These are phyloP conservation scores for Laetiporus sulphureus DNA, from an alignment of 1,284 basidiomycete species.

Conservation along the genomic window DNA sequence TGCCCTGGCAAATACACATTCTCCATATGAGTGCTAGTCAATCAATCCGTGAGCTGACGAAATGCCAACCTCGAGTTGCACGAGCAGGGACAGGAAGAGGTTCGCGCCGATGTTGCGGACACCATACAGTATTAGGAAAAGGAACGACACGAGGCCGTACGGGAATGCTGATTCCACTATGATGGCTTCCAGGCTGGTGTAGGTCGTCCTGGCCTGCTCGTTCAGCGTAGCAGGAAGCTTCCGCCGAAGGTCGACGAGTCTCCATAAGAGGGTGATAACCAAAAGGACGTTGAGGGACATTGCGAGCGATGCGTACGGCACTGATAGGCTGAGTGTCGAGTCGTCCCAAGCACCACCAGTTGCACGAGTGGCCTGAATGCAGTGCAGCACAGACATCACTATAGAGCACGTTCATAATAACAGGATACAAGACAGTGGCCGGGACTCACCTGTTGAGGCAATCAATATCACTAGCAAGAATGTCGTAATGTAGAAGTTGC, in stretches of 20 bases:
- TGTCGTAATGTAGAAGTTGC: slow-evolving; percentile 3
- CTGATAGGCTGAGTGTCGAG: slow-evolving; percentile 5
- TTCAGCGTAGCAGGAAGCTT: slow-evolving; percentile 14
- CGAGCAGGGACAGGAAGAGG: slow-evolving; percentile 22
- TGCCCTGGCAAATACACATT: too few species aligned
- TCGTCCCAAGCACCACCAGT: slow-evolving; percentile 7
- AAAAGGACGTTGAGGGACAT: slow-evolving; percentile 30
- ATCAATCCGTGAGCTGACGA: too few species aligned
- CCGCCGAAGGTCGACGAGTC: slow-evolving; percentile 28
- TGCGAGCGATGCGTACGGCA: slow-evolving; percentile 17
- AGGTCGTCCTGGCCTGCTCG: slow-evolving; percentile 19
- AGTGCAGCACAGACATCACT: slow-evolving; percentile 7
- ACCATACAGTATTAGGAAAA: slow-evolving; percentile 26
- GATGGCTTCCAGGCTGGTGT: slow-evolving; percentile 24
- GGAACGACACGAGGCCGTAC: slow-evolving; percentile 22
- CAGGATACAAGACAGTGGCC: too few species aligned
- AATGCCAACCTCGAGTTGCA: slow-evolving; percentile 7
- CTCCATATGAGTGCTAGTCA: too few species aligned
- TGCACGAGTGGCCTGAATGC: slow-evolving; percentile 11
- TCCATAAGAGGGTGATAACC: slow-evolving; percentile 30
- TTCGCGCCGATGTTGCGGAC: slow-evolving; percentile 13
- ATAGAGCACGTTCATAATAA: too few species aligned
- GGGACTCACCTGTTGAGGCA: slow-evolving; percentile 12
- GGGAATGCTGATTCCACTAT: slow-evolving; percentile 28
- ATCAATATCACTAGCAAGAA: slow-evolving; percentile 10